A percentile compares a stretch with the other conserved stretches of the same genome.
Conservation (phyloP, 352 stramenopile species). For the Elongisporangium prolatum region DNA sequence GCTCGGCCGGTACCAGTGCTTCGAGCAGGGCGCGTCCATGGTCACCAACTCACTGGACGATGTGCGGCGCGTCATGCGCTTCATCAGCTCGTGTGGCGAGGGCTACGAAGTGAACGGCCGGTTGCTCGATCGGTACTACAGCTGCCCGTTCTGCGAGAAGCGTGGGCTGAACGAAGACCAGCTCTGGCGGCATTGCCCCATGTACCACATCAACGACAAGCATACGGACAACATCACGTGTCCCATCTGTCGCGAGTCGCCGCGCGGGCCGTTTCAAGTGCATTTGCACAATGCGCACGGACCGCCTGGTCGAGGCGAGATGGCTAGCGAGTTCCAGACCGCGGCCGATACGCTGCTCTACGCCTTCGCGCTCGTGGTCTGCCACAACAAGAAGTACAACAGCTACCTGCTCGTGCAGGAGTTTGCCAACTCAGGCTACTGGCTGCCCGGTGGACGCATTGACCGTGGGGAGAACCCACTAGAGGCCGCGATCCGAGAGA, state of each 20-base stretch:
- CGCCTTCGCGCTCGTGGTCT: slow-evolving; percentile 82
- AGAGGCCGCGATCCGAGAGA: slow-evolving; percentile 78
- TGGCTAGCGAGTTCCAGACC: slow-evolving; percentile 81
- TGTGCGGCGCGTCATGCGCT: slow-evolving; percentile 56
- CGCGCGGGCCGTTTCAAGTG: slow-evolving; percentile 74
- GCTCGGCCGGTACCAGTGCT: slow-evolving; percentile 68
- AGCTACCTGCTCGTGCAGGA: slow-evolving; percentile 83
- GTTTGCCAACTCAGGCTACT: slow-evolving; percentile 84
- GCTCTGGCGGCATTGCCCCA: slow-evolving; percentile 76
- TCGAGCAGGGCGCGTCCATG: slow-evolving; percentile 77
- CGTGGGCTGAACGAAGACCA: slow-evolving; percentile 73
- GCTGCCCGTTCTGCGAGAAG: slow-evolving; percentile 74
- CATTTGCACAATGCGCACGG: slow-evolving; percentile 84
- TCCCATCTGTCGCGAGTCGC: slow-evolving; percentile 65
- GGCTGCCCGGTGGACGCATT: slow-evolving; percentile 72
- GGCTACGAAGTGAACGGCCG: slow-evolving; percentile 3
- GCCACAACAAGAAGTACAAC: slow-evolving; percentile 79
- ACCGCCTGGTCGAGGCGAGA: slow-evolving; percentile 66
- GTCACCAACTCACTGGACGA: slow-evolving; percentile 69
- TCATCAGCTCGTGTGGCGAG: slow-evolving; percentile 46
- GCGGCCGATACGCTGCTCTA: slow-evolving; percentile 57
- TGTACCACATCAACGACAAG: slow-evolving; percentile 86
- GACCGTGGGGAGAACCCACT: slow-evolving; percentile 74
- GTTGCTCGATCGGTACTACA: slow-evolving; percentile 16
- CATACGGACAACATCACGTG: slow-evolving; percentile 68